These are phyloP conservation scores for Backusella psychrophila DNA, from an alignment of 192 early-diverging fungal species.

Conservation along the genomic window DNA sequence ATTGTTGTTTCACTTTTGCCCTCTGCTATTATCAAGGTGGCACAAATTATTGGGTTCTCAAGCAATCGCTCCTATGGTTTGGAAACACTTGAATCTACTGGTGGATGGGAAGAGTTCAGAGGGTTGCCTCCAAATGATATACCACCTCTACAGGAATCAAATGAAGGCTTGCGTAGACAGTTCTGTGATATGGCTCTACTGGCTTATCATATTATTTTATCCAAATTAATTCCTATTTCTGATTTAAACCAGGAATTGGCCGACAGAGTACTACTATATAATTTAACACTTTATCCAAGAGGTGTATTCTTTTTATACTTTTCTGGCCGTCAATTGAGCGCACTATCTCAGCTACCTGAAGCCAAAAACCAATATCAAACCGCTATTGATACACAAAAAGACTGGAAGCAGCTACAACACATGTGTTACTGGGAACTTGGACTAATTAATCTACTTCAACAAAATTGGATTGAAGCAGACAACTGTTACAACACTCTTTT, in stretches of 20 bases:
- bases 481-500: constrained; percentile 61
- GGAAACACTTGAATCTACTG: constrained; percentile 66
- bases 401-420: constrained; percentile 84
- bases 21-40: constrained; percentile 62
- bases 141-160: constrained; percentile 35
- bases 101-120: constrained; percentile 60
- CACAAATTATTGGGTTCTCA: constrained; percentile 83
- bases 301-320: constrained; percentile 76
- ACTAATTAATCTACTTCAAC: constrained; percentile 59
- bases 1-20: constrained; percentile 83
- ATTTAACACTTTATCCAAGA: constrained; percentile 58
- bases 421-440: constrained; percentile 83
- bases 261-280: constrained; percentile 48
- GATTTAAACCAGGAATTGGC: constrained; percentile 70
- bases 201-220: constrained; percentile 76
- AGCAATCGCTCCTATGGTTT: constrained; percentile 76
- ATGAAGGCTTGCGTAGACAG: constrained; percentile 72
- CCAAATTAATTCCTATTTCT: constrained; percentile 64
- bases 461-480: constrained; percentile 59
- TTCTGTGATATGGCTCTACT: constrained; percentile 70
- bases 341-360: constrained; percentile 49
- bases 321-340: constrained; percentile 60
- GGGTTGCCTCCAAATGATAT: constrained; percentile 29
- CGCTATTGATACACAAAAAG: constrained; percentile 52
- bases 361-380: constrained; percentile 61